A percentile compares a stretch with the other conserved stretches of the same genome.
phyloP scores from a whole-genome alignment of 345 rosid species.

The Hibiscus trionum region DNA sequence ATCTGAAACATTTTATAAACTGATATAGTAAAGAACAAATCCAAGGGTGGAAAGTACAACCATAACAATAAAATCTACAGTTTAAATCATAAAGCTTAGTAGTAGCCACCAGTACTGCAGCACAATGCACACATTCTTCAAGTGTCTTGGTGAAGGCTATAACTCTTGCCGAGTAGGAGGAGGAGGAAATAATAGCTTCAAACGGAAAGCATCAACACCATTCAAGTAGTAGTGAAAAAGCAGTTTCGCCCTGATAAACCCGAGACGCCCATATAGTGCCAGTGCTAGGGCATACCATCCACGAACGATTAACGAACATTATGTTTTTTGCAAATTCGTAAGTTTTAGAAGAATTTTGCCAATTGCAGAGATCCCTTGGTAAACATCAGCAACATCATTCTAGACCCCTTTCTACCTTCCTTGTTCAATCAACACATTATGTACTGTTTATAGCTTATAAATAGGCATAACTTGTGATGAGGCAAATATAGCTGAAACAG shows the following conservation, averaged over 20 bases:
- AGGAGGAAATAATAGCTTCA: constrained; percentile 23
- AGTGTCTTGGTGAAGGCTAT: not conserved
- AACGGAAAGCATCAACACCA: constrained; percentile 87
- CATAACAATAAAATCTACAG: not conserved
- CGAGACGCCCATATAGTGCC: constrained; percentile 87
- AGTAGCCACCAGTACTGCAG: too few species aligned
- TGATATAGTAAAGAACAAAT: not conserved
- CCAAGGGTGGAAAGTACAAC: not conserved
- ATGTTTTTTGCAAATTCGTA: not conserved
- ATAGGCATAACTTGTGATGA: not conserved
- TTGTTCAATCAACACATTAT: not conserved
- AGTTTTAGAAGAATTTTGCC: not conserved
- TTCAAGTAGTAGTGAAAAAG: constrained; percentile 84
- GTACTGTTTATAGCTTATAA: not conserved
- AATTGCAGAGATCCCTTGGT: not conserved
- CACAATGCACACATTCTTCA: not conserved
- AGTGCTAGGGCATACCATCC: constrained; percentile 39
- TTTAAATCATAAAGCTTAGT: not conserved
- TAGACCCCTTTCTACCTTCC: not conserved
- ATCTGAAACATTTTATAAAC: too few species aligned
- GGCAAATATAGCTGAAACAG: not conserved
- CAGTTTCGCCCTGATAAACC: constrained; percentile 86
- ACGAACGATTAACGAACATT: not conserved
- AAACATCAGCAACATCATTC: not conserved
- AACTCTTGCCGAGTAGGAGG: not conserved